Evolutionary conservation across 305 asterid species (phyloP).

Genomic region (Plantago lanceolata): DNA sequence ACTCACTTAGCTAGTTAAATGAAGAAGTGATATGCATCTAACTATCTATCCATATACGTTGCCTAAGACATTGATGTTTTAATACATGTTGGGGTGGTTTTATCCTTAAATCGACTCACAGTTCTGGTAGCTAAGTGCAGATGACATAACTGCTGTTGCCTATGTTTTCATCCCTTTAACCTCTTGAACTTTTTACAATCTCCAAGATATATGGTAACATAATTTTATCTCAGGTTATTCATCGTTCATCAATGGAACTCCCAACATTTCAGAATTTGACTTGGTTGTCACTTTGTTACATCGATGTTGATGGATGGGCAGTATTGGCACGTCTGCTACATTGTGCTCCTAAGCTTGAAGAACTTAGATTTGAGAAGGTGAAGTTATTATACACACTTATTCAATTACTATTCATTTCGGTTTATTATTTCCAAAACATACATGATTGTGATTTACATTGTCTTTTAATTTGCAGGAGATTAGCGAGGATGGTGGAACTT

Average conservation of each 20-base stretch:
- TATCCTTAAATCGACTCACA: neutral
- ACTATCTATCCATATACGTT: too few relatives aligned
- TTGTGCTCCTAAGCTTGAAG: neutral
- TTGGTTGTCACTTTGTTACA: neutral
- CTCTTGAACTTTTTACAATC: too few relatives aligned
- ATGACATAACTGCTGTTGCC: too few relatives aligned
- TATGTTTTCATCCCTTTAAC: too few relatives aligned
- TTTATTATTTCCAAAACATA: neutral
- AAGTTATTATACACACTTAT: neutral
- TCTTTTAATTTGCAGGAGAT: neutral
- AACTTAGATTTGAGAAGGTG: constrained; percentile 3
- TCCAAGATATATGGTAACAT: too few relatives aligned
- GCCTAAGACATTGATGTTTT: too few relatives aligned
- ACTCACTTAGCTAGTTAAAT: too few relatives aligned
- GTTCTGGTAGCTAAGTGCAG: neutral
- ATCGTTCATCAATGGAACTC: neutral
- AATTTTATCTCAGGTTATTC: neutral
- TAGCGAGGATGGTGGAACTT: too few relatives aligned
- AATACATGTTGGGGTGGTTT: neutral
- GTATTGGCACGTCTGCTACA: neutral
- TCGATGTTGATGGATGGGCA: neutral
- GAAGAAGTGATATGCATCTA: too few relatives aligned
- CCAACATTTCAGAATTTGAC: constrained; percentile 4
- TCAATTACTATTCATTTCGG: neutral
- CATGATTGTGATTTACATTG: neutral